Conservation (phyloP, 2,329 filamentous ascomycete species). For the Penicillium sp. region DNA sequence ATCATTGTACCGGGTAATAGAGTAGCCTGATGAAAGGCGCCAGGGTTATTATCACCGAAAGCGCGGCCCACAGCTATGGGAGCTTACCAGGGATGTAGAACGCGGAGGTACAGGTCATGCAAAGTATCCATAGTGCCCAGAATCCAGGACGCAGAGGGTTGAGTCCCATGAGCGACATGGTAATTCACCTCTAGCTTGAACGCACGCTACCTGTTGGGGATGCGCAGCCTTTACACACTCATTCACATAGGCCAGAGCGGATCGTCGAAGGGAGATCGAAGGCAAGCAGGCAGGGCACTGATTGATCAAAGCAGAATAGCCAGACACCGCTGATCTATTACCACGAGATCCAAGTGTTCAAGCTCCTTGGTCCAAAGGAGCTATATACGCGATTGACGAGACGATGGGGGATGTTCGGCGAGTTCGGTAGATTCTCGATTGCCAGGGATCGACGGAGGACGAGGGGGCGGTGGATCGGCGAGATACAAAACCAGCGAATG, state of each 20-base stretch:
- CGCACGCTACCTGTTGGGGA: conserved; percentile 9
- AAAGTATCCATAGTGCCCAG: conserved; percentile 21
- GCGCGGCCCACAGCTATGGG: not conserved
- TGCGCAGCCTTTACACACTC: conserved; percentile 7
- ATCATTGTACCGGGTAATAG: conserved; percentile 70
- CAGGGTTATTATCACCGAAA: conserved; percentile 9
- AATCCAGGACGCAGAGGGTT: conserved; percentile 10
- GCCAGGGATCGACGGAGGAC: not conserved
- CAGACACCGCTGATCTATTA: not conserved
- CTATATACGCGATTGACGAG: conserved; percentile 7
- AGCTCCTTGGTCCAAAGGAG: not conserved
- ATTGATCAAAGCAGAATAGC: not conserved
- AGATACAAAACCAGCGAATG: conserved; percentile 22
- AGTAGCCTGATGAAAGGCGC: conserved; percentile 59
- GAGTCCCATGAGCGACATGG: conserved; percentile 15
- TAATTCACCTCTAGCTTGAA: not conserved
- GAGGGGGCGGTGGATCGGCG: not conserved
- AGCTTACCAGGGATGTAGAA: conserved; percentile 79
- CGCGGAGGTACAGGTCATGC: conserved; percentile 51
- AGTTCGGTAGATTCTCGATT: not conserved
- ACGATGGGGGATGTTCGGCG: conserved; percentile 8
- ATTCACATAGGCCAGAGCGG: conserved; percentile 6
- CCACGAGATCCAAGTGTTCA: not conserved
- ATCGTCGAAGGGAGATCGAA: not conserved
- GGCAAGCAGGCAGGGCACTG: not conserved